phyloP scores from a whole-genome alignment of 768 basidiomycete species.

The Chalciporus chontae region DNA sequence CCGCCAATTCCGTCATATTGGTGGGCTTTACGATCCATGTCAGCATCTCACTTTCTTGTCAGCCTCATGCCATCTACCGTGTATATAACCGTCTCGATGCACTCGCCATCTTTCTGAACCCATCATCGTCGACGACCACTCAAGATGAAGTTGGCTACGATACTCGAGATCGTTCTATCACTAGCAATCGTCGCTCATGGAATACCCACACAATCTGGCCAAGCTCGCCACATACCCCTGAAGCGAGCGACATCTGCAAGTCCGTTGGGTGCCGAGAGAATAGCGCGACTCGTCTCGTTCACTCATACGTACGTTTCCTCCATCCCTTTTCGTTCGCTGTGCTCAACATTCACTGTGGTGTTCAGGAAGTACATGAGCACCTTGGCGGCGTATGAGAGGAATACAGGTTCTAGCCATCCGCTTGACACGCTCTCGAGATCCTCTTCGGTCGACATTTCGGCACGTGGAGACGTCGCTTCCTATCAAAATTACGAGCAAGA shows the following conservation, averaged over 20 bases:
- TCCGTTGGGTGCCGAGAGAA: background rate
- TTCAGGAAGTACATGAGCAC: conserved; percentile 41
- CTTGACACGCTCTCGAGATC: conserved; percentile 12
- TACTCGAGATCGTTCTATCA: conserved; percentile 3
- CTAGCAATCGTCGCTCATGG: background rate
- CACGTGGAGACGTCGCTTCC: conserved; percentile 18
- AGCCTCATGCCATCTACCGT: conserved; percentile 9
- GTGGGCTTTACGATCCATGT: background rate
- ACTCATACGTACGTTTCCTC: conserved; percentile 6
- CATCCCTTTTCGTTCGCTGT: background rate
- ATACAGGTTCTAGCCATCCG: conserved; percentile 38
- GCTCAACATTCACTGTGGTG: background rate
- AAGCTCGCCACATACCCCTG: conserved; percentile 5
- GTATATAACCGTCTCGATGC: conserved; percentile 5
- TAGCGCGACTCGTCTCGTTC: background rate
- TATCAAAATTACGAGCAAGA: conserved; percentile 28
- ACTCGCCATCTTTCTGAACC: background rate
- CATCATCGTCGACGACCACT: background rate
- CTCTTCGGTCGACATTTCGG: background rate
- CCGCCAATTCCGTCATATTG: background rate
- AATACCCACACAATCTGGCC: conserved; percentile 9
- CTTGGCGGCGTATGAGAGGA: conserved; percentile 39
- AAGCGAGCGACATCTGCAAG: background rate
- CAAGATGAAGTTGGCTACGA: conserved; percentile 6
- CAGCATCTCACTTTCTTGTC: conserved; percentile 2